A percentile compares a stretch with the other conserved stretches of the same genome.
Evolutionary conservation across 2,329 filamentous ascomycete genomes (phyloP).

Genomic region (Sporothrix mexicana): DNA sequence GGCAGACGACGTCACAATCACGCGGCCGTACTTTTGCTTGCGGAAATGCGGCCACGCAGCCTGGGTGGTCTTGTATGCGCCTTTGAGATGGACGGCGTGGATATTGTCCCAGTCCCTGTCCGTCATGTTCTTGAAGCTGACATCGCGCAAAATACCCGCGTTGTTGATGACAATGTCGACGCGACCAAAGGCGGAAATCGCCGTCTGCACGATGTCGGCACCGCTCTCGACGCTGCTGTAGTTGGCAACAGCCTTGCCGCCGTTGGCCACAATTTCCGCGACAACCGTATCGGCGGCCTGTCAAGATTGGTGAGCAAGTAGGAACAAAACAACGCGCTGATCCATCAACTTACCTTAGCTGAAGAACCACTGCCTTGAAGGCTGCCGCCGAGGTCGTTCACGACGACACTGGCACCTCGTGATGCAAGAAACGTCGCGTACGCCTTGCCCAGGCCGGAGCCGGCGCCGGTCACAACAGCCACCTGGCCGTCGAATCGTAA

Average conservation of each 20-base stretch:
- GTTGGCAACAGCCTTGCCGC: slow-evolving; percentile 96
- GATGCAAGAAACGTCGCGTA: slow-evolving; percentile 90
- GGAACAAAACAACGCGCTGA: too few species aligned
- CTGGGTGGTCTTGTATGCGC: slow-evolving; percentile 91
- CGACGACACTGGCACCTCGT: slow-evolving; percentile 76
- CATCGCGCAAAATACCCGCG: slow-evolving; percentile 89
- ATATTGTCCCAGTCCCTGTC: slow-evolving; percentile 96
- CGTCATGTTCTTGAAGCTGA: slow-evolving; percentile 99
- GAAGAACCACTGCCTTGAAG: slow-evolving; percentile 11
- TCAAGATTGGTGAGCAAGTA: slow-evolving; percentile 16
- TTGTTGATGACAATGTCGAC: slow-evolving; percentile 98
- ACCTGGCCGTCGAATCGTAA: slow-evolving; percentile 87
- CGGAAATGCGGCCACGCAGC: slow-evolving; percentile 97
- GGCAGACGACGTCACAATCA: slow-evolving; percentile 97
- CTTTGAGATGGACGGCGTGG: slow-evolving; percentile 88
- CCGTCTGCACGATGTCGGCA: slow-evolving; percentile 90
- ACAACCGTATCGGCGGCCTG: slow-evolving; percentile 84
- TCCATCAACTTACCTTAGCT: neutral
- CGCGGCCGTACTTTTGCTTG: slow-evolving; percentile 96
- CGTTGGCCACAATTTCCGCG: slow-evolving; percentile 75
- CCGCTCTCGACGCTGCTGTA: slow-evolving; percentile 95
- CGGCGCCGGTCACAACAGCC: slow-evolving; percentile 84
- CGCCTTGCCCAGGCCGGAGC: slow-evolving; percentile 79
- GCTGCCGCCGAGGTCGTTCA: slow-evolving; percentile 93
- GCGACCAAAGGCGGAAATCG: slow-evolving; percentile 79